Percentiles rank a stretch among this genome's conserved stretches.
These are phyloP conservation scores for Brassica hybrid DNA, from an alignment of 441 rosid species.

Conservation along the genomic window DNA sequence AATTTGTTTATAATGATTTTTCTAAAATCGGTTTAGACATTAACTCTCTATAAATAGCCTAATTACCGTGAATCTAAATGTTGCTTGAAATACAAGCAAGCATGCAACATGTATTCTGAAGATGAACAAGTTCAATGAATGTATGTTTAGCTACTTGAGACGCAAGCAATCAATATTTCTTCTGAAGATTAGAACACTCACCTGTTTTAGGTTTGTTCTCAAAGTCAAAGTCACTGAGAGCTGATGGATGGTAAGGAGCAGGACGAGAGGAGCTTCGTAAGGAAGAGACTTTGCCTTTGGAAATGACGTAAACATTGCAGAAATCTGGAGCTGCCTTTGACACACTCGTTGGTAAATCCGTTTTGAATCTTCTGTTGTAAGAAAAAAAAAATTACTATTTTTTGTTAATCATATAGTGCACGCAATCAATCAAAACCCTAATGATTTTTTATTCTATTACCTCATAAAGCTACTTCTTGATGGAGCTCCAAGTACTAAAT, in stretches of 20 bases:
- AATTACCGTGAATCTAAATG: too few relatives aligned
- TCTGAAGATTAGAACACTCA: constrained; percentile 32
- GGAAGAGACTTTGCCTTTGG: constrained; percentile 79
- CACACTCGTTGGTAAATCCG: constrained; percentile 66
- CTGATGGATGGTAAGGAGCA: constrained; percentile 69
- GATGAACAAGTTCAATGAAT: neutral
- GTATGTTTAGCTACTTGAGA: constrained; percentile 15
- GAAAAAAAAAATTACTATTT: neutral
- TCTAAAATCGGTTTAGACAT: too few relatives aligned
- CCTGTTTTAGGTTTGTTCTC: constrained; percentile 50
- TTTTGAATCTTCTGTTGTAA: constrained; percentile 66
- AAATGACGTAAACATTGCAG: constrained; percentile 78
- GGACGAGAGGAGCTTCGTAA: constrained; percentile 67
- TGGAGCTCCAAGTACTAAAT: constrained; percentile 82
- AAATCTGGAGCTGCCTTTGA: constrained; percentile 86
- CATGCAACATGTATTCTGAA: neutral
- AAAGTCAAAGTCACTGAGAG: constrained; percentile 50
- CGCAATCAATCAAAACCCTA: neutral
- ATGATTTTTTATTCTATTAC: constrained; percentile 41
- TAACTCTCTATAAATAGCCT: too few relatives aligned
- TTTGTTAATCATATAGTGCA: constrained; percentile 23
- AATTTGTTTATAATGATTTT: too few relatives aligned
- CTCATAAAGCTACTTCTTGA: constrained; percentile 71
- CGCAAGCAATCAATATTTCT: constrained; percentile 26
- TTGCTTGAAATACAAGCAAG: too few relatives aligned